Conservation (phyloP, 129 eudicot species). For the Chrysanthemum seticuspe region DNA sequence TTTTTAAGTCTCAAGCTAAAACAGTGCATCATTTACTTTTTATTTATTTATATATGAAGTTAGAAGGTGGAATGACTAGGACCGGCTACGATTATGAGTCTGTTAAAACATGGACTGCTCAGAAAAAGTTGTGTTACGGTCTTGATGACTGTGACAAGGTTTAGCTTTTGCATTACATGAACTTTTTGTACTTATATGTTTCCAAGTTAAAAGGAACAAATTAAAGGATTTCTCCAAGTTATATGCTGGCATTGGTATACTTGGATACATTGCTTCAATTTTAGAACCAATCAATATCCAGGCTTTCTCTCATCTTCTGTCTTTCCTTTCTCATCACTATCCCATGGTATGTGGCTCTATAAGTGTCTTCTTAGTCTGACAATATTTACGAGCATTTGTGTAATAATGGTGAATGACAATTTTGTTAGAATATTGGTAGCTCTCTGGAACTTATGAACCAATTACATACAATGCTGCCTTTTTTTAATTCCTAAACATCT, state of each 20-base stretch:
- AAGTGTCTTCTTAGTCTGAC: background rate
- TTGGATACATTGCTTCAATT: constrained; percentile 59
- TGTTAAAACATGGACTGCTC: constrained; percentile 92
- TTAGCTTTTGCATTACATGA: background rate
- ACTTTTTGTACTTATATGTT: background rate
- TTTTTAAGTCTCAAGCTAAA: background rate
- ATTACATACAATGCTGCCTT: too few species aligned
- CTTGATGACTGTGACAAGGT: constrained; percentile 91
- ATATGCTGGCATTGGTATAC: constrained; percentile 46
- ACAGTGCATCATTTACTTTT: background rate
- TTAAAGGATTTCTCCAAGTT: constrained; percentile 79
- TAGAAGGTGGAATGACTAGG: constrained; percentile 54
- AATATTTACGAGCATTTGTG: too few species aligned
- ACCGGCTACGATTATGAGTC: constrained; percentile 76
- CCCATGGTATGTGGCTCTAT: constrained; percentile 59
- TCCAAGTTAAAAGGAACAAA: too few species aligned
- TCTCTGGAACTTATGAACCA: too few species aligned
- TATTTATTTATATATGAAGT: constrained; percentile 29
- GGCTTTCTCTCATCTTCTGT: constrained; percentile 67
- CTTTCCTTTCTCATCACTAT: constrained; percentile 82
- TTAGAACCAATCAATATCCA: constrained; percentile 54
- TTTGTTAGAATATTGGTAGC: too few species aligned
- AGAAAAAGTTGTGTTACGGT: constrained; percentile 76
- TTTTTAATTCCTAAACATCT: too few species aligned
- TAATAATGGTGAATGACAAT: too few species aligned